A percentile compares a stretch with the other conserved stretches of the same genome.
Conservation (phyloP, 176 grass and related monocot genomes). For the Aegilops speltoides region DNA sequence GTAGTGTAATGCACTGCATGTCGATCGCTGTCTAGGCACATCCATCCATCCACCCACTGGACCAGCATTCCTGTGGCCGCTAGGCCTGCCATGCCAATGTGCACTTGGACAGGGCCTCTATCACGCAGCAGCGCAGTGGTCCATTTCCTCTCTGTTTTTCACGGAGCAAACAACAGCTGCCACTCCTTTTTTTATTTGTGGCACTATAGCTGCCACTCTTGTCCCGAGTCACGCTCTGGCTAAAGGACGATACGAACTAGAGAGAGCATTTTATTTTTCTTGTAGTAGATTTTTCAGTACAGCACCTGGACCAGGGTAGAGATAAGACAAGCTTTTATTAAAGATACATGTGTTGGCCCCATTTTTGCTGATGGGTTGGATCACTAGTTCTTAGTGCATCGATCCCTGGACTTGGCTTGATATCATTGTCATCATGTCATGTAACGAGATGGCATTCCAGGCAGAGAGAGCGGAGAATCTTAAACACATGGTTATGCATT, state of each 20-base stretch:
- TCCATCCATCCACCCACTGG: neutral
- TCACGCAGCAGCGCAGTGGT: neutral
- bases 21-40: neutral
- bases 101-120: neutral
- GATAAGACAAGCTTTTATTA: neutral
- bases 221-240: neutral
- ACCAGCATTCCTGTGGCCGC: neutral
- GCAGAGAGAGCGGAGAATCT: neutral
- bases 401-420: neutral
- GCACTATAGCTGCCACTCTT: neutral
- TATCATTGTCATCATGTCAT: neutral
- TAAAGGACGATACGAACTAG: neutral
- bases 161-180: neutral
- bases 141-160: neutral
- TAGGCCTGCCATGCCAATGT: slow-evolving; percentile 11
- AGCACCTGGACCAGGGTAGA: neutral
- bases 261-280: neutral
- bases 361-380: neutral
- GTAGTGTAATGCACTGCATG: neutral
- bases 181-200: too few species aligned
- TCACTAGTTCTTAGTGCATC: neutral
- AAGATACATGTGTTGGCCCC: neutral
- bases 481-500: slow-evolving; percentile 5
- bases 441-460: slow-evolving; percentile 5
- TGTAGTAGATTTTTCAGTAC: neutral